phyloP scores from a whole-genome alignment of 495 filamentous ascomycete species.

The Neurospora sp. region DNA sequence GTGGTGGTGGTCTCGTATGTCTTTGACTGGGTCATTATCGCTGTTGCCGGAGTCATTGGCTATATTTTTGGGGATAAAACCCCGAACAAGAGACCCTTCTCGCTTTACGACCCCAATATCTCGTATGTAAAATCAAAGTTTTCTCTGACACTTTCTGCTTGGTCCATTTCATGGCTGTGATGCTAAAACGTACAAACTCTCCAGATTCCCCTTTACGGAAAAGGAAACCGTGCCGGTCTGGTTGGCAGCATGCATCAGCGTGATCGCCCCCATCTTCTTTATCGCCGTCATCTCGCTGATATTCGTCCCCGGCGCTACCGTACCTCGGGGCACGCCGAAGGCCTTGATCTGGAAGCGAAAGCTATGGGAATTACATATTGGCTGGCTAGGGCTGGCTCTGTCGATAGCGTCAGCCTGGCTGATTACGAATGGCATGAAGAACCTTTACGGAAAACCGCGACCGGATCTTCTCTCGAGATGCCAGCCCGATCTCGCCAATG shows the following conservation, averaged over 20 bases:
- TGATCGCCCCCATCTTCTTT: conserved; percentile 49
- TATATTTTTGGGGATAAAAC: conserved; percentile 40
- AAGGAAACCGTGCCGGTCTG: conserved; percentile 62
- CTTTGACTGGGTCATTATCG: conserved; percentile 39
- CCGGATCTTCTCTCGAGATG: conserved; percentile 72
- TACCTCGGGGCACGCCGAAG: conserved; percentile 53
- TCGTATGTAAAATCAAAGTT: conserved; percentile 23
- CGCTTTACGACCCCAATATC: conserved; percentile 34
- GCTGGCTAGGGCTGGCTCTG: conserved; percentile 62
- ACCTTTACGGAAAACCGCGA: conserved; percentile 74
- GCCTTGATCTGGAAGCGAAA: conserved; percentile 59
- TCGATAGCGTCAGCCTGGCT: conserved; percentile 60
- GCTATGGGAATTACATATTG: conserved; percentile 78
- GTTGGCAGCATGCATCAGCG: conserved; percentile 45
- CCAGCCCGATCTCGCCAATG: conserved; percentile 42
- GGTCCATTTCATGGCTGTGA: neutral
- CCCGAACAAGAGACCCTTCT: conserved; percentile 48
- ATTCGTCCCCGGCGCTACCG: conserved; percentile 55
- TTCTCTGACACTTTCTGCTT: neutral
- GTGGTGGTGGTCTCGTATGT: conserved; percentile 33
- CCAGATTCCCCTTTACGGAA: conserved; percentile 59
- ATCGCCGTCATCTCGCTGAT: conserved; percentile 65
- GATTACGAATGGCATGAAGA: conserved; percentile 77
- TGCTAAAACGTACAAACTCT: conserved; percentile 22
- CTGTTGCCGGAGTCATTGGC: conserved; percentile 28